Percentiles rank a stretch among this genome's conserved stretches.
phyloP scores from a whole-genome alignment of 768 basidiomycete genomes.

The Podaxis sp. region DNA sequence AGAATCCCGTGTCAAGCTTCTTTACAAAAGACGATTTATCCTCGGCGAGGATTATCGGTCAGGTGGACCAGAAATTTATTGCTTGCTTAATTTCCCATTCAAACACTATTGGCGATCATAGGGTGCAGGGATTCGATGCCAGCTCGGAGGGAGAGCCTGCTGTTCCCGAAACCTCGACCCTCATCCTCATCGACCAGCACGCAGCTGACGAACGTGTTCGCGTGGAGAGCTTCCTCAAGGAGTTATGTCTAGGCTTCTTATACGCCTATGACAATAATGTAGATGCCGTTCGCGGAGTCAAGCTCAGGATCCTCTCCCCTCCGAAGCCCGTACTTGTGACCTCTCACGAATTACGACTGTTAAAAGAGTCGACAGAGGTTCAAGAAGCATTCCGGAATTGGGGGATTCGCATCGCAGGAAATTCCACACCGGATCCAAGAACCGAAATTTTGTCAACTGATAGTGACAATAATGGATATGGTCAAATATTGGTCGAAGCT shows the following conservation, averaged over 20 bases:
- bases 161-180: constrained; percentile 24
- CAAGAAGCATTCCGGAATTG: constrained; percentile 58
- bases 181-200: constrained; percentile 94
- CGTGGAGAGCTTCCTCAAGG: constrained; percentile 78
- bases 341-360: constrained; percentile 54
- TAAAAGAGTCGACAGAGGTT: constrained; percentile 41
- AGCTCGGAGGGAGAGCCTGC: constrained; percentile 10
- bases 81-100: constrained; percentile 53
- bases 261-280: constrained; percentile 32
- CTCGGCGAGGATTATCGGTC: constrained; percentile 64
- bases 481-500: constrained; percentile 61
- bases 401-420: constrained; percentile 62
- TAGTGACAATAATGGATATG: constrained; percentile 43
- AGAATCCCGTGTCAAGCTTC: constrained; percentile 17
- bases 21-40: constrained; percentile 48
- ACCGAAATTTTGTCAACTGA: constrained; percentile 22
- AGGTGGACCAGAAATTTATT: constrained; percentile 92
- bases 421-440: constrained; percentile 24
- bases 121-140: background rate
- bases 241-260: constrained; percentile 72
- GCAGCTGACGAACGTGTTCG: constrained; percentile 97
- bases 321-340: constrained; percentile 65
- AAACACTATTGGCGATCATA: constrained; percentile 12
- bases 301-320: constrained; percentile 46
- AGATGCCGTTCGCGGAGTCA: constrained; percentile 31